Percentiles rank a stretch among this genome's conserved stretches.
phyloP scores from a whole-genome alignment of 202 grass and related monocot species.

The Alloteropsis angusta region DNA sequence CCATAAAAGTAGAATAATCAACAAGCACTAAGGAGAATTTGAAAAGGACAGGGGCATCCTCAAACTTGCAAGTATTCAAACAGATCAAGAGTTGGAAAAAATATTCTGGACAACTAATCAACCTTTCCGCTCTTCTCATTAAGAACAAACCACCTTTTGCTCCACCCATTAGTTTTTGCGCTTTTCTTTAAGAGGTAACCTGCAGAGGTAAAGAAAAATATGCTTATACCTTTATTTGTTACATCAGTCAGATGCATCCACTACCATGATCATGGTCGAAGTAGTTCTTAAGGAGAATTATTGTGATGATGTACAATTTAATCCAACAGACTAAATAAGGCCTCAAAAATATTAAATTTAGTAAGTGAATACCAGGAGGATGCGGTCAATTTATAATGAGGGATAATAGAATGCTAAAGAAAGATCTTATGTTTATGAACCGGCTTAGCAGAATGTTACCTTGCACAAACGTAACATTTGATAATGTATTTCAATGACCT shows the following conservation, averaged over 20 bases:
- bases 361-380: not conserved
- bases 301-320: not conserved
- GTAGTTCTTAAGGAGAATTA: not conserved
- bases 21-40: not conserved
- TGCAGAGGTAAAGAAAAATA: conserved; percentile 20
- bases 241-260: not conserved
- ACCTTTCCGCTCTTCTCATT: conserved; percentile 99
- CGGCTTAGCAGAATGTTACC: not conserved
- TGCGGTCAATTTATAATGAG: not conserved
- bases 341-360: not conserved
- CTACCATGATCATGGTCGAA: not conserved
- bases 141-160: conserved; percentile 90
- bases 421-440: not conserved
- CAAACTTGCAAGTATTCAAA: not conserved
- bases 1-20: conserved; percentile 14
- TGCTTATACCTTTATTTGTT: not conserved
- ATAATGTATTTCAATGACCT: not conserved
- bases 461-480: not conserved
- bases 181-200: conserved; percentile 97
- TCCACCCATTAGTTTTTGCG: conserved; percentile 95
- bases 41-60: not conserved
- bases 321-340: not conserved
- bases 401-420: not conserved
- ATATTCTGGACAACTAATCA: not conserved
- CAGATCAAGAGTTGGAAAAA: not conserved